phyloP scores from a whole-genome alignment of 2,329 filamentous ascomycete genomes.

The Pestalotiopsis sp. region DNA sequence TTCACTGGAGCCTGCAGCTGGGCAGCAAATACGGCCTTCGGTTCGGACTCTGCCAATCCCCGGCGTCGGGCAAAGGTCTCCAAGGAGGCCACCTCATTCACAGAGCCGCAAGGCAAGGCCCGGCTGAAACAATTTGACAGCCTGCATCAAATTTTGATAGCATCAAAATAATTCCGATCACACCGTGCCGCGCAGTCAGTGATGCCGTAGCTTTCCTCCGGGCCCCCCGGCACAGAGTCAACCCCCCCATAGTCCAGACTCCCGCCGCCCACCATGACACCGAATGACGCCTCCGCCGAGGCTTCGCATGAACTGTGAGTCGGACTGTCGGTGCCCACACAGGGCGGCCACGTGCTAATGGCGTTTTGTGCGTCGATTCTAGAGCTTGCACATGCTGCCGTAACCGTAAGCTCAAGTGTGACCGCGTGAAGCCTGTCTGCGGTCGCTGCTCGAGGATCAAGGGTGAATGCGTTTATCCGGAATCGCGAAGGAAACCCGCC shows the following conservation, averaged over 20 bases:
- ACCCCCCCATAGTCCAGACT: not conserved
- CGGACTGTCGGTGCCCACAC: not conserved
- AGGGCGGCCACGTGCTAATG: not conserved
- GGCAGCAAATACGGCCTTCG: not conserved
- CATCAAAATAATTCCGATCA: not conserved
- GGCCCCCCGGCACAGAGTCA: not conserved
- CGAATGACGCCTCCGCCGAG: not conserved
- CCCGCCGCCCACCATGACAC: not conserved
- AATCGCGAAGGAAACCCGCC: slow-evolving; percentile 84
- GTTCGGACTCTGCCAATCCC: not conserved
- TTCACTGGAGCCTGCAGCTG: not conserved
- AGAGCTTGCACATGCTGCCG: slow-evolving; percentile 79
- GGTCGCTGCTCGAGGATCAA: slow-evolving; percentile 76
- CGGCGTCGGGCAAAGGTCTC: not conserved
- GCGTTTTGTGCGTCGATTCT: slow-evolving; percentile 28
- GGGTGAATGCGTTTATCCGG: slow-evolving; percentile 84
- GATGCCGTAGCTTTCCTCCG: not conserved
- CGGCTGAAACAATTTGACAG: not conserved
- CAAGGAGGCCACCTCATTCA: not conserved
- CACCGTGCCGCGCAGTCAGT: not conserved
- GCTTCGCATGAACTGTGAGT: slow-evolving; percentile 5
- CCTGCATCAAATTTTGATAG: not conserved
- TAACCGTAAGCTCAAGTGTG: slow-evolving; percentile 84
- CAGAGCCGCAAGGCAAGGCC: slow-evolving; percentile 6
- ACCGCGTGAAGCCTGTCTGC: slow-evolving; percentile 78